Base-by-base conservation (phyloP, 2,329 filamentous ascomycete genomes). In the Truncatella angustata region DNA sequence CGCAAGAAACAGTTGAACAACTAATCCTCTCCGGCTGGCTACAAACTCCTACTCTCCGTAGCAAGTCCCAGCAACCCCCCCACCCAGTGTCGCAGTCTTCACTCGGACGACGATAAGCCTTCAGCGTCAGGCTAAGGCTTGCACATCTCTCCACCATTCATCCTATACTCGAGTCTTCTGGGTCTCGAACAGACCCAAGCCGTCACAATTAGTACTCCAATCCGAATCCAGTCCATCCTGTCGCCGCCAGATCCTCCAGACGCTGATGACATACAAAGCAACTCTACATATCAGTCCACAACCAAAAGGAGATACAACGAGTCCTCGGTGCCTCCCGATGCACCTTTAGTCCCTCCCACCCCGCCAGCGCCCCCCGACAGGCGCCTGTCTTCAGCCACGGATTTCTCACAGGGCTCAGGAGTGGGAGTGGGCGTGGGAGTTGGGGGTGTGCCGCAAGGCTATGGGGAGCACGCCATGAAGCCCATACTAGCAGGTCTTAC, bases 201-300 rank as follows among this genome's bases (percentile, higher is more conserved):
- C 73, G 74, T 62, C 73, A 78, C 70, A 58, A 78, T 78, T 74
- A 70, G 74, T 60, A 76, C 73, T 56, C 74, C 74, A 69, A 67
- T 77, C 58, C 72, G 75, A 60, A 78, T 79, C 55, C 70, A 78
- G 63, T 77, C 76, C 44, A 78, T 80, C 63, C 69, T 79, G 65
- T 77, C 76, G 54, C 72, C 74, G 54, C 64, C 69, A 55, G 70
- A 75, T 56, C 70, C 66, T 50, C 66, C 71, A 55, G 72, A 72
- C 55, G 47, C 64, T 57, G 70, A 73, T 67, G 71, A 72, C 37
- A 61, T 57, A 50, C 60, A 66, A 45, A 67, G 58, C 51, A 59
- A 59, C 49, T 59, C 67, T 39, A 59, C 67, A 34, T 59, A 65
- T 49, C 61, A 66, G 51, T 60, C 63, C 35, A 65, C 64, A 11